Conservation (phyloP, 768 basidiomycete genomes). For the Nevesoporus exiguus region DNA sequence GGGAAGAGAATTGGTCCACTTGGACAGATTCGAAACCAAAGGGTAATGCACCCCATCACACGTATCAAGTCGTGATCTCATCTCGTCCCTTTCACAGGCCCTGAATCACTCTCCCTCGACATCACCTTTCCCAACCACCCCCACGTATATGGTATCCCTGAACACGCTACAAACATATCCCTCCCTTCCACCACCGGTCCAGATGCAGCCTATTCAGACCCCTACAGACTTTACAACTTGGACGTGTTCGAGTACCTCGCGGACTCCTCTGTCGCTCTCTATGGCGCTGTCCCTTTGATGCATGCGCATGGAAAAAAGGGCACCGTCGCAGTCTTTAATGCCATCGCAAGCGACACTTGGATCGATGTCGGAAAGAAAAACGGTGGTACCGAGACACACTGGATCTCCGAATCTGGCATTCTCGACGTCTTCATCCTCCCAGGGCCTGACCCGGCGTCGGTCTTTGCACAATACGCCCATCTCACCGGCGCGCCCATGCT, state of each 20-base stretch:
- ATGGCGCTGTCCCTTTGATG: conserved; percentile 89
- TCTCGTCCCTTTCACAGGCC: conserved; percentile 55
- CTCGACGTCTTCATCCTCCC: conserved; percentile 92
- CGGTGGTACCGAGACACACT: conserved; percentile 81
- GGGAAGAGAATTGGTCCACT: conserved; percentile 83
- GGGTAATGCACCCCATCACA: conserved; percentile 45
- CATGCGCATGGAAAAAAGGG: conserved; percentile 87
- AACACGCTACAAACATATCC: conserved; percentile 88
- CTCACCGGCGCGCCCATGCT: conserved; percentile 85
- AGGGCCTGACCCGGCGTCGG: conserved; percentile 77
- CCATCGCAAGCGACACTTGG: conserved; percentile 89
- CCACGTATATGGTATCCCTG: conserved; percentile 93
- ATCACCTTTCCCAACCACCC: conserved; percentile 90
- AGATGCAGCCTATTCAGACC: conserved; percentile 73
- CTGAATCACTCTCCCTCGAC: conserved; percentile 90
- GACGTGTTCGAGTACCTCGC: conserved; percentile 97
- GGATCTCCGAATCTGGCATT: conserved; percentile 97
- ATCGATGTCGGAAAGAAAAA: conserved; percentile 71
- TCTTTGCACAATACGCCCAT: conserved; percentile 81
- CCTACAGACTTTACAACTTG: conserved; percentile 91
- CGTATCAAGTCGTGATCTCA: not conserved
- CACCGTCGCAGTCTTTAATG: conserved; percentile 89
- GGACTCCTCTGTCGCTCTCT: conserved; percentile 74
- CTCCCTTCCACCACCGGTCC: conserved; percentile 87
- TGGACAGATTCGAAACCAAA: conserved; percentile 97